A percentile compares a stretch with the other conserved stretches of the same genome.
These are phyloP conservation scores for Teratosphaeria epicoccoides DNA, from an alignment of 2,329 filamentous ascomycete genomes.

Conservation along the genomic window DNA sequence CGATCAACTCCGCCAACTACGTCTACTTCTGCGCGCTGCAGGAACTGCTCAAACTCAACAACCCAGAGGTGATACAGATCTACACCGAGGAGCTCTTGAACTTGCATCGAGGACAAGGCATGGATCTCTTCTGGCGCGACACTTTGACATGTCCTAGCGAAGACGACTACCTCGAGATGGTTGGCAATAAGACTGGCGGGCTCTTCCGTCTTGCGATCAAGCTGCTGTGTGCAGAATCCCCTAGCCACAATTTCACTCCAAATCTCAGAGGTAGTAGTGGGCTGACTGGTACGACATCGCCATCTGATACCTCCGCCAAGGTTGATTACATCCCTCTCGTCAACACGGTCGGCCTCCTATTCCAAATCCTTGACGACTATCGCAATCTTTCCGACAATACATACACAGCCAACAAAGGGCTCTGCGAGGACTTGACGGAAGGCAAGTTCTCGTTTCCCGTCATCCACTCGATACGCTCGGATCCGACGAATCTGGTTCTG, in stretches of 20 bases:
- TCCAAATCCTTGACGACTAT: conserved; percentile 90
- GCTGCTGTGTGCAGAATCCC: conserved; percentile 70
- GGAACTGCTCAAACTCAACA: conserved; percentile 61
- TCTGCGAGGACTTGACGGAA: conserved; percentile 91
- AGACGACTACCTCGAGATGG: conserved; percentile 91
- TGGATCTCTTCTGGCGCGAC: conserved; percentile 87
- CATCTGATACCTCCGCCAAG: background rate
- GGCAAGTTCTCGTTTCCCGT: conserved; percentile 95
- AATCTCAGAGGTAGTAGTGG: conserved; percentile 1
- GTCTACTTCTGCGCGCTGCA: conserved; percentile 73
- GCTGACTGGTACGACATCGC: background rate
- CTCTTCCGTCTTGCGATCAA: conserved; percentile 77
- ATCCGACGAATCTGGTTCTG: conserved; percentile 64
- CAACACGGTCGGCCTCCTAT: conserved; percentile 73
- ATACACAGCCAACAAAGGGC: conserved; percentile 81
- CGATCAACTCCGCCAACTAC: conserved; percentile 85
- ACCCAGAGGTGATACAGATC: conserved; percentile 50
- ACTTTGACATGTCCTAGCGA: conserved; percentile 73
- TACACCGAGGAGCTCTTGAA: conserved; percentile 77
- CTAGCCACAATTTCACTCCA: conserved; percentile 21
- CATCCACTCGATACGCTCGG: conserved; percentile 78
- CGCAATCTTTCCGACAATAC: conserved; percentile 57
- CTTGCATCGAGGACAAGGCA: conserved; percentile 76
- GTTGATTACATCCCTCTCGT: conserved; percentile 73
- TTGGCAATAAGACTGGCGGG: conserved; percentile 80